Evolutionary conservation across 2,329 filamentous ascomycete species (phyloP), one percentile per base, ranked within the genome.

Genomic region (Diaporthe caulivora): DNA sequence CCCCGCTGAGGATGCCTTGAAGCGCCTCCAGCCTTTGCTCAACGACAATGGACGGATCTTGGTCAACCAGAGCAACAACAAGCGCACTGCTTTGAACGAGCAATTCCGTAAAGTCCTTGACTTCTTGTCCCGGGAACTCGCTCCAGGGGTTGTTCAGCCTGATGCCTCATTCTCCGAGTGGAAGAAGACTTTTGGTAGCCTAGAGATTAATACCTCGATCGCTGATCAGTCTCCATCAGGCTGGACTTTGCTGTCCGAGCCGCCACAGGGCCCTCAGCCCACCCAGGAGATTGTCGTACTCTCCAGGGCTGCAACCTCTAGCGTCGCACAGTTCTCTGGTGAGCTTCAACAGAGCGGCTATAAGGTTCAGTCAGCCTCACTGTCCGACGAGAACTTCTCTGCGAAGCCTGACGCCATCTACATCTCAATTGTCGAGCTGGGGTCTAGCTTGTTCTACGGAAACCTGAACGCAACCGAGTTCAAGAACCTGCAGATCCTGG

Each of bases 401-500:
- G 49, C 49, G n/a, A 51, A 51, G 49, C n/a, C 49, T 15, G 49
- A 51, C 17, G 49, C 49, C 49, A 51, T 51, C 49, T 51, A 51
- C 24, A 51, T 51, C 49, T 51, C 49, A 26, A 51, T 51, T 51
- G 49, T 51, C n/a, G 49, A 51, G 13, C 8, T 51, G n/a, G 49
- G 49, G 17, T 51, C 49, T 24, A 51, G 49, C 24, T 17, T 51
- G 49, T 51, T 51, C 49, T 51, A 51, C 49, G 49, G 49, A 24
- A 51, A 51, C 49, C 49, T 51, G 49, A 51, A 51, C n/a, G 49
- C 49, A 24, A 51, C 49, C 49, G 49, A 51, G 49, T 51, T 51
- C 49, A 51, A 51, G 49, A 51, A 51, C 24, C 49, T 51, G n/a
- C 49, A 51, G 49, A 13, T 26, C 24, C 49, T 51, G 24, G 49